Conservation (phyloP, 1,139 yeast species). For the Pichia sp. region DNA sequence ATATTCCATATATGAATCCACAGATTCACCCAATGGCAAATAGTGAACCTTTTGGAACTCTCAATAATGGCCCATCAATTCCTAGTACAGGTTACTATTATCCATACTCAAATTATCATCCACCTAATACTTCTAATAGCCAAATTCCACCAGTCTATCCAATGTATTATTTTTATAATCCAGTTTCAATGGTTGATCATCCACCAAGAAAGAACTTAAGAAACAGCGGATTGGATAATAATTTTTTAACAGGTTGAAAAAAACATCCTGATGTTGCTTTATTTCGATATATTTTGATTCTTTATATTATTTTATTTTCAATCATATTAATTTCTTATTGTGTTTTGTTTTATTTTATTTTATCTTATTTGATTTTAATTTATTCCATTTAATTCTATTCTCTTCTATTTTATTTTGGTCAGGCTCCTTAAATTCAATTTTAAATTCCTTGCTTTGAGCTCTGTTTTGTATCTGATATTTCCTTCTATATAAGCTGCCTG, state of each 20-base stretch:
- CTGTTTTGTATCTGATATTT: too few relatives aligned
- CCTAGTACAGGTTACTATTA: constrained; percentile 21
- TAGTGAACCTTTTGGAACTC: constrained; percentile 1
- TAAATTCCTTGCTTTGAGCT: too few relatives aligned
- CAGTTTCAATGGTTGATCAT: constrained; percentile 11
- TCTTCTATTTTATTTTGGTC: neutral
- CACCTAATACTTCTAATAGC: constrained; percentile 10
- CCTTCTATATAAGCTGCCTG: too few relatives aligned
- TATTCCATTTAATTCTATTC: neutral
- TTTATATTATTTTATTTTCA: too few relatives aligned
- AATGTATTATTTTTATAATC: constrained; percentile 26
- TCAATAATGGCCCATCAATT: constrained; percentile 10
- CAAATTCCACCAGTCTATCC: constrained; percentile 25
- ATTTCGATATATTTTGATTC: too few relatives aligned
- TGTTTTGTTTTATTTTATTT: neutral
- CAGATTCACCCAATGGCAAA: constrained; percentile 15
- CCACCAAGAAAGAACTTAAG: too few relatives aligned
- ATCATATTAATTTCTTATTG: neutral
- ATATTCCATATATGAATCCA: constrained; percentile 18
- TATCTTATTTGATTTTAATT: neutral
- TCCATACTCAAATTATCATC: constrained; percentile 24
- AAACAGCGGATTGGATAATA: too few relatives aligned
- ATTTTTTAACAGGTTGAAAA: too few relatives aligned
- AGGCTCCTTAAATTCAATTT: neutral
- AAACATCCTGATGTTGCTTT: too few relatives aligned